Conservation (phyloP, 2,329 filamentous ascomycete genomes). For the Calonectria honghensis region DNA sequence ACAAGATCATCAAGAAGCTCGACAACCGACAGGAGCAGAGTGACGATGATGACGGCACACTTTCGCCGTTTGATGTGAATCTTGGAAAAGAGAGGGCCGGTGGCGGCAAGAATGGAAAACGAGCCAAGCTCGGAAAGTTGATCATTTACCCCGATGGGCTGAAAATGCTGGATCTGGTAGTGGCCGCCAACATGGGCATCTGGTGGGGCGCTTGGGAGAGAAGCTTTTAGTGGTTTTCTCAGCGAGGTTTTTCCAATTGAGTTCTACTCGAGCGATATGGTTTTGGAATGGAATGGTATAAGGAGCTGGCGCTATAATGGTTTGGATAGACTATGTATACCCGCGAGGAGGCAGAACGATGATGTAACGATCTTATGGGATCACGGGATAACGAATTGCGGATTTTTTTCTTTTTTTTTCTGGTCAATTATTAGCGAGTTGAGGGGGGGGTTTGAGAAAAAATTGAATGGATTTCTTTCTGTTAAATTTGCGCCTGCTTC, state of each 20-base stretch:
- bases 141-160: conserved; percentile 92
- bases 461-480: conserved; percentile 7
- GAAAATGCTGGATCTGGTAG: conserved; percentile 95
- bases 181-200: conserved; percentile 92
- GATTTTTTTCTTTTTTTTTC: not conserved
- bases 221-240: conserved; percentile 59
- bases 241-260: not conserved
- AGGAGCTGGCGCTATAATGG: conserved; percentile 31
- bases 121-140: conserved; percentile 94
- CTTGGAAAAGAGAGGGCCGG: conserved; percentile 90
- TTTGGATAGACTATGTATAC: conserved; percentile 42
- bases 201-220: conserved; percentile 94
- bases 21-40: conserved; percentile 59
- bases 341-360: conserved; percentile 41
- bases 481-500: not conserved
- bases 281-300: conserved; percentile 43
- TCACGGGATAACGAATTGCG: conserved; percentile 31
- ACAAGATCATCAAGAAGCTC: conserved; percentile 61
- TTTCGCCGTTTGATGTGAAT: conserved; percentile 78
- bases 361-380: conserved; percentile 36
- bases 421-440: conserved; percentile 2
- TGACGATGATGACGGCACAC: conserved; percentile 62
- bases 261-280: conserved; percentile 22
- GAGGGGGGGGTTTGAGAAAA: not conserved
- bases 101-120: conserved; percentile 88